phyloP scores from a whole-genome alignment of 495 filamentous ascomycete species.

The Penicillium paradoxum region DNA sequence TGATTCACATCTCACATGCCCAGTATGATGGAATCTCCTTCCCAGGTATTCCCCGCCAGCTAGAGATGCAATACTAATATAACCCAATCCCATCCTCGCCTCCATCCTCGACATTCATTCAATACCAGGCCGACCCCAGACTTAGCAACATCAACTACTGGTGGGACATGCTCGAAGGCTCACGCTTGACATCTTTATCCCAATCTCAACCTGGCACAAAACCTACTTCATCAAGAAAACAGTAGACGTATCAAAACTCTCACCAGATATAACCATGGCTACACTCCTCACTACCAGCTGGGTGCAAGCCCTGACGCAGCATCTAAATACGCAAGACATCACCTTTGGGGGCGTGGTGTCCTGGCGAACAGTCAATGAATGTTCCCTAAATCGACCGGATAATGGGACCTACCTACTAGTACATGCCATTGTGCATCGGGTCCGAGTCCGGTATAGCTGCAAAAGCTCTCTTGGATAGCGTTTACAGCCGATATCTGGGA shows the following conservation, averaged over 20 bases:
- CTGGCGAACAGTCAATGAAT: slow-evolving; percentile 35
- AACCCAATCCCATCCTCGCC: not conserved
- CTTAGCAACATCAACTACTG: slow-evolving; percentile 33
- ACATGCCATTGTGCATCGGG: slow-evolving; percentile 23
- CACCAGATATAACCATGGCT: slow-evolving; percentile 46
- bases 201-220: slow-evolving; percentile 30
- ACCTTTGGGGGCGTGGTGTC: slow-evolving; percentile 54
- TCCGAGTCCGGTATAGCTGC: slow-evolving; percentile 21
- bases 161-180: slow-evolving; percentile 46
- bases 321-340: slow-evolving; percentile 42
- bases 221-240: slow-evolving; percentile 29
- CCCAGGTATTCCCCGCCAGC: slow-evolving; percentile 46
- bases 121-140: slow-evolving; percentile 4
- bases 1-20: slow-evolving; percentile 57
- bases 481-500: slow-evolving; percentile 17
- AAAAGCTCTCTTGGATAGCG: slow-evolving; percentile 20
- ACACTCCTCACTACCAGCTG: slow-evolving; percentile 55
- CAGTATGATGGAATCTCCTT: slow-evolving; percentile 64
- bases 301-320: slow-evolving; percentile 50
- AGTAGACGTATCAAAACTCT: slow-evolving; percentile 13
- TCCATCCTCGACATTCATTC: slow-evolving; percentile 42
- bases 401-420: slow-evolving; percentile 33
- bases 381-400: slow-evolving; percentile 35
- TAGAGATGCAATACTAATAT: slow-evolving; percentile 33
- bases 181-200: slow-evolving; percentile 40